Evolutionary conservation across 768 basidiomycete species (phyloP).

Genomic region (Mycena belliarum): DNA sequence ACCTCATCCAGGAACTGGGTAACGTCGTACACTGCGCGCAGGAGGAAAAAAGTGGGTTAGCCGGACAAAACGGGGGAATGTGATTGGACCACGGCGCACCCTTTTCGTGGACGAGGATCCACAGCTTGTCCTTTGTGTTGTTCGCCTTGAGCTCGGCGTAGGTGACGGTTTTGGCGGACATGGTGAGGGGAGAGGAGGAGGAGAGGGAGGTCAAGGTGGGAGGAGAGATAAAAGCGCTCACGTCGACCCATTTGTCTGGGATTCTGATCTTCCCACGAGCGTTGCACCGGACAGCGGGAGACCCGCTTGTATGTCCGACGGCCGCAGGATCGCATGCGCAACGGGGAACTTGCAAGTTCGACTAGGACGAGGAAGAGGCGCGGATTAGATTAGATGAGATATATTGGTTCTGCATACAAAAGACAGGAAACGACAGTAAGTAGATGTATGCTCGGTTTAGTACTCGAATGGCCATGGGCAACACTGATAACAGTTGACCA

Average conservation of each 20-base stretch:
- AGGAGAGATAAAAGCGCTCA: constrained; percentile 30
- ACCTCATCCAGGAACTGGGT: constrained; percentile 96
- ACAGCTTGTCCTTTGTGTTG: constrained; percentile 73
- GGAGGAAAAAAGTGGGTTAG: constrained; percentile 27
- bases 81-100: constrained; percentile 53
- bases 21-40: constrained; percentile 84
- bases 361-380: too few species aligned
- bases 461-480: constrained; percentile 70
- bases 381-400: too few species aligned
- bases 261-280: constrained; percentile 33
- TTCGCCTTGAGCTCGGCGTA: constrained; percentile 79
- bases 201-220: constrained; percentile 21
- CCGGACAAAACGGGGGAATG: constrained; percentile 29
- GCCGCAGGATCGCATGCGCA: neutral
- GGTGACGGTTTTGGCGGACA: constrained; percentile 60
- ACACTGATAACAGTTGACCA: constrained; percentile 45
- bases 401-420: too few species aligned
- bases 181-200: constrained; percentile 22
- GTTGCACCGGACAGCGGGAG: too few species aligned
- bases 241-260: constrained; percentile 23
- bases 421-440: constrained; percentile 12
- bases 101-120: constrained; percentile 82
- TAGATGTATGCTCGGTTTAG: constrained; percentile 63
- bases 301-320: neutral
- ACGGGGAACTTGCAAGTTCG: too few species aligned